Conservation (phyloP, 164 flowering plant genomes). For the Piper longum region DNA sequence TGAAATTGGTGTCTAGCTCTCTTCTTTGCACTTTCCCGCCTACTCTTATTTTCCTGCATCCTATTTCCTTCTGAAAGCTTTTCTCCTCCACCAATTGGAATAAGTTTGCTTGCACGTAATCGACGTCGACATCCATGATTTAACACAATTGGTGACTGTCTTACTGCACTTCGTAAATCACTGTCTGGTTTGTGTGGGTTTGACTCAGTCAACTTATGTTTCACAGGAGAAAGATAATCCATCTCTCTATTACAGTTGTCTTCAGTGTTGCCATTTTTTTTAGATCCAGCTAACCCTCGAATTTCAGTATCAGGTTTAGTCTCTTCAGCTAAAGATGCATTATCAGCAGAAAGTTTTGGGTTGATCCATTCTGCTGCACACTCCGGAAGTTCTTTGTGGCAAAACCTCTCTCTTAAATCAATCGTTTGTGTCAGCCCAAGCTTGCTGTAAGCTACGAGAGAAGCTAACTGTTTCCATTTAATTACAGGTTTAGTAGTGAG, state of each 20-base stretch:
- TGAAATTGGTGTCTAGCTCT: constrained; percentile 3
- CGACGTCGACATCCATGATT: constrained; percentile 13
- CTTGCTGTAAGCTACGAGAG: constrained; percentile 45
- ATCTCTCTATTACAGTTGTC: background rate
- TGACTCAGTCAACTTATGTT: constrained; percentile 12
- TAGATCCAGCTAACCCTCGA: background rate
- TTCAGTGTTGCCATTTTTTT: background rate
- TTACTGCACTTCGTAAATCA: constrained; percentile 14
- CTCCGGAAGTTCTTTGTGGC: constrained; percentile 2
- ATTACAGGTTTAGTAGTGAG: background rate
- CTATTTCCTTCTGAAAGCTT: constrained; percentile 6
- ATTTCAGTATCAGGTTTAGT: background rate
- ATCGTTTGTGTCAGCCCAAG: constrained; percentile 11
- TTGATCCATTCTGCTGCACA: background rate
- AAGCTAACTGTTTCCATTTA: constrained; percentile 20
- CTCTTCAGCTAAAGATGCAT: background rate
- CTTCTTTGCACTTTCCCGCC: background rate
- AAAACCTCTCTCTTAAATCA: constrained; percentile 1
- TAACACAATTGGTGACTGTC: constrained; percentile 18
- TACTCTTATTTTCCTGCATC: constrained; percentile 2
- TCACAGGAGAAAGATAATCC: constrained; percentile 1
- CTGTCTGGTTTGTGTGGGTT: constrained; percentile 11
- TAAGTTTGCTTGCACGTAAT: constrained; percentile 21
- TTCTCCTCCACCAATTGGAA: constrained; percentile 7
- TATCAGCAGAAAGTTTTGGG: background rate